A percentile compares a stretch with the other conserved stretches of the same genome.
Evolutionary conservation across 306 rosid species (phyloP).

Genomic region (Inga oerstediana): DNA sequence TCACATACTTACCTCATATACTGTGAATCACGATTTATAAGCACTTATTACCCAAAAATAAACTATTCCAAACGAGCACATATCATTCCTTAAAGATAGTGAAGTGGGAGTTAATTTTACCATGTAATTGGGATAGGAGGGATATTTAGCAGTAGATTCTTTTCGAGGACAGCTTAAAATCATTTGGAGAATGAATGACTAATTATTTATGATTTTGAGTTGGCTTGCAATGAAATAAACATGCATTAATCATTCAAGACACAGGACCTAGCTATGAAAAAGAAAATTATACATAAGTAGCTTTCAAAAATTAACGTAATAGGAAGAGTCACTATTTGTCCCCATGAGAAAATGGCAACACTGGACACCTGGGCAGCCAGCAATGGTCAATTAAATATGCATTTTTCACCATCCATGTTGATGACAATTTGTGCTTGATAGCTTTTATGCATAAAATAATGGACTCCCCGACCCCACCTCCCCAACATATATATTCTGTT

Average conservation of each 20-base stretch:
- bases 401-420: neutral
- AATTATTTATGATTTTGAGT: neutral
- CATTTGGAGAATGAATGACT: too few species aligned
- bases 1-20: too few species aligned
- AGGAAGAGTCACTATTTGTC: neutral
- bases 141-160: too few species aligned
- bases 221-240: neutral
- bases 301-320: neutral
- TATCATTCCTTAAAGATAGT: too few species aligned
- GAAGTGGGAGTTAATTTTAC: too few species aligned
- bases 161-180: too few species aligned
- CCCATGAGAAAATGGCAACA: neutral
- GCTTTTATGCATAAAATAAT: neutral
- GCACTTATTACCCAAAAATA: too few species aligned
- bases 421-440: neutral
- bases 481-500: too few species aligned
- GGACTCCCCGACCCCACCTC: neutral
- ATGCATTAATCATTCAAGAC: neutral
- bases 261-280: neutral
- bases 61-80: too few species aligned
- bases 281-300: neutral
- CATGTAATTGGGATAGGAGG: too few species aligned
- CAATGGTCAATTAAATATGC: neutral
- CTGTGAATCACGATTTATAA: too few species aligned
- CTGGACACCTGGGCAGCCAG: neutral